These are phyloP conservation scores for Ophiognomonia clavigignenti-juglandacearum DNA, from an alignment of 2,329 filamentous ascomycete genomes.

Conservation along the genomic window DNA sequence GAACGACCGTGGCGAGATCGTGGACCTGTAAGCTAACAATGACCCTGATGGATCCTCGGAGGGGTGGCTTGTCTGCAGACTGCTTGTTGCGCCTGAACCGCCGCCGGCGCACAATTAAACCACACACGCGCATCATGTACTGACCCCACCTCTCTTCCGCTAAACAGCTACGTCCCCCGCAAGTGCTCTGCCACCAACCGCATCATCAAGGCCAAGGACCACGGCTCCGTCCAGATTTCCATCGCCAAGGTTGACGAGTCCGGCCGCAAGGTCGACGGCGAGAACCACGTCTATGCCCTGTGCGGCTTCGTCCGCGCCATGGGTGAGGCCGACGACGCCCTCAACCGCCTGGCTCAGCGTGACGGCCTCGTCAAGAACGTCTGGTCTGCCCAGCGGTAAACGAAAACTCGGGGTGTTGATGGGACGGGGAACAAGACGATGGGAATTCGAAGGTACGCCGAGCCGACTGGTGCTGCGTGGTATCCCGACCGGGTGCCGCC, in stretches of 20 bases:
- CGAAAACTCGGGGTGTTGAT: conserved; percentile 13
- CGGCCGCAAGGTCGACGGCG: conserved; percentile 86
- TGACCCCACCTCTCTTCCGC: conserved; percentile 21
- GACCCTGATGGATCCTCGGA: conserved; percentile 5
- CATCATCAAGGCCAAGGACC: conserved; percentile 99
- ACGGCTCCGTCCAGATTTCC: conserved; percentile 95
- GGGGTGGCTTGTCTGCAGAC: too few relatives aligned
- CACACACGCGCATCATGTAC: conserved; percentile 15
- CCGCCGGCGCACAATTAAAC: too few relatives aligned
- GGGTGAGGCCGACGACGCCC: conserved; percentile 94
- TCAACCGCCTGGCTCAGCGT: conserved; percentile 93
- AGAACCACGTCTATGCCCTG: conserved; percentile 96
- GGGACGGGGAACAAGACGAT: conserved; percentile 18
- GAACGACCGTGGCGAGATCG: conserved; percentile 97
- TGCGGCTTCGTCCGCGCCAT: conserved; percentile 97
- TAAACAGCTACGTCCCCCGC: conserved; percentile 84
- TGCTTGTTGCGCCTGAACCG: too few relatives aligned
- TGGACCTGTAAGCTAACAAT: conserved; percentile 85
- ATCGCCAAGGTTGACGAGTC: conserved; percentile 99
- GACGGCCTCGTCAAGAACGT: conserved; percentile 97
- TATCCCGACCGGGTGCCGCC: too few relatives aligned
- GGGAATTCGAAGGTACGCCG: conserved; percentile 19
- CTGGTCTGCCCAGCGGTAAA: conserved; percentile 74
- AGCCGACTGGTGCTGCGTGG: background rate
- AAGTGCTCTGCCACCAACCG: conserved; percentile 99